A percentile compares a stretch with the other conserved stretches of the same genome.
Evolutionary conservation across 768 basidiomycete species (phyloP).

Genomic region (Punctularia strigosozonata): DNA sequence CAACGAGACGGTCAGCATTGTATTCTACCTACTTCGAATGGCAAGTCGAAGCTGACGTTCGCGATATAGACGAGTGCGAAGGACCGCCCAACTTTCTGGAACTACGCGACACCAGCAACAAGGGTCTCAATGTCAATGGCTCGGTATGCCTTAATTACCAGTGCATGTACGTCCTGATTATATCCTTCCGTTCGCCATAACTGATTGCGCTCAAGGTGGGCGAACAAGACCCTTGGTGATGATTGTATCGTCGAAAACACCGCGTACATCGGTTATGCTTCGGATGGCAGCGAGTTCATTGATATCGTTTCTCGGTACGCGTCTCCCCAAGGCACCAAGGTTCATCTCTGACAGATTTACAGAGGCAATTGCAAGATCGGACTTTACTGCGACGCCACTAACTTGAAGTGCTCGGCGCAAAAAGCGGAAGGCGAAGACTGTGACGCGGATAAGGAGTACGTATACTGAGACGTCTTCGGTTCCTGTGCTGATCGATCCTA

Average conservation of each 20-base stretch:
- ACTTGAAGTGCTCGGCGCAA: constrained; percentile 43
- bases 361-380: constrained; percentile 68
- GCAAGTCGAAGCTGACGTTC: constrained; percentile 1
- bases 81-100: constrained; percentile 54
- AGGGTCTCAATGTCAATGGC: constrained; percentile 70
- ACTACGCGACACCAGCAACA: constrained; percentile 49
- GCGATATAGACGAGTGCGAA: constrained; percentile 58
- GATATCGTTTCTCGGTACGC: constrained; percentile 73
- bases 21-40: background rate
- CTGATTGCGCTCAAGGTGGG: constrained; percentile 39
- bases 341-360: constrained; percentile 2
- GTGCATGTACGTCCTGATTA: constrained; percentile 58
- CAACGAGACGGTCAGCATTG: constrained; percentile 64
- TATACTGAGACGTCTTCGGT: constrained; percentile 25
- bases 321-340: background rate
- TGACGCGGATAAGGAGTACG: constrained; percentile 45
- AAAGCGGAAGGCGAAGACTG: constrained; percentile 52
- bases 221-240: constrained; percentile 58
- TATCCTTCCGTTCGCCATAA: background rate
- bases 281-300: constrained; percentile 43
- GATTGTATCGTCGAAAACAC: constrained; percentile 70
- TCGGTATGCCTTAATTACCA: constrained; percentile 72
- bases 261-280: constrained; percentile 59
- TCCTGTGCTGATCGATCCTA: constrained; percentile 16
- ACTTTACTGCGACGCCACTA: constrained; percentile 61